These are phyloP conservation scores for Lipomyces chichibuensis DNA, from an alignment of 805 yeast species.

Conservation along the genomic window DNA sequence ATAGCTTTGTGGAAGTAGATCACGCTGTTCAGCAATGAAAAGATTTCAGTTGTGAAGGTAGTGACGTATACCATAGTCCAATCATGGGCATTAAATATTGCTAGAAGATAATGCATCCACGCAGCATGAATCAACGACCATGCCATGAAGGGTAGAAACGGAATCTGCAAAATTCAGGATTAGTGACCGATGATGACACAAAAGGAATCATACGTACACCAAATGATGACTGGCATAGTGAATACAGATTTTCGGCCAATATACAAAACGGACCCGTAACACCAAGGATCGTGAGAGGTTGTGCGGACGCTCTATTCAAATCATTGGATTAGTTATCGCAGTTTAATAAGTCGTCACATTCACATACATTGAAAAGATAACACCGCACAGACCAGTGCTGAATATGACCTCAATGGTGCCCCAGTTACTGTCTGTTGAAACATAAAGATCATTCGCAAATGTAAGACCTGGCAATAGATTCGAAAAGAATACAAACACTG, in stretches of 20 bases:
- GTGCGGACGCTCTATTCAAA: constrained; percentile 1
- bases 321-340: background rate
- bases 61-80: constrained; percentile 3
- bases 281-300: constrained; percentile 4
- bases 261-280: constrained; percentile 3
- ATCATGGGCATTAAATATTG: background rate
- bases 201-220: background rate
- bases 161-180: background rate
- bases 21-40: constrained; percentile 3
- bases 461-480: constrained; percentile 2
- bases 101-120: background rate
- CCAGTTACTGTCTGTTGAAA: background rate
- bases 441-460: background rate
- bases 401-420: background rate
- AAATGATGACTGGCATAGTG: background rate
- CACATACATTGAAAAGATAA: background rate
- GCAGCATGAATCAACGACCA: constrained; percentile 3
- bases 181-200: background rate
- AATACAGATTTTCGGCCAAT: constrained; percentile 1
- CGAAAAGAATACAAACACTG: constrained; percentile 3
- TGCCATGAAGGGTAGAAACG: background rate
- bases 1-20: constrained; percentile 2
- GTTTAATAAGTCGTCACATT: background rate
- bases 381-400: background rate
- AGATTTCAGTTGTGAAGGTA: background rate